Evolutionary conservation across 2,329 filamentous ascomycete species (phyloP).

Genomic region (Cadophora sp.): DNA sequence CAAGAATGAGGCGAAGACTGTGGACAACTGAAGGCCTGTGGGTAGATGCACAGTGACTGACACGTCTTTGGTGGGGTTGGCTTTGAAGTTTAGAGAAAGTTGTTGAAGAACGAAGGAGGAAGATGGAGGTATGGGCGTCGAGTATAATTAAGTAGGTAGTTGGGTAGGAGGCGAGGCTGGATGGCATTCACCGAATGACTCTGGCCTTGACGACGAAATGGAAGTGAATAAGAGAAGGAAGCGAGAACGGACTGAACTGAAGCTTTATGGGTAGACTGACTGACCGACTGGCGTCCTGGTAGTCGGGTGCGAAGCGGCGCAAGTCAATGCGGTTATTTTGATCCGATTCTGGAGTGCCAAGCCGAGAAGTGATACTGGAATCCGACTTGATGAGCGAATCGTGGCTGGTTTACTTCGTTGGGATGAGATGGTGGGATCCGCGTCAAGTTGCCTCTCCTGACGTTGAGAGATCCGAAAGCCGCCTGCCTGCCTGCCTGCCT

Average conservation of each 20-base stretch:
- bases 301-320: neutral
- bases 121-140: neutral
- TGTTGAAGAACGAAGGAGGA: neutral
- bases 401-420: neutral
- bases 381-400: neutral
- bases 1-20: neutral
- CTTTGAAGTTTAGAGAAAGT: neutral
- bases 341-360: neutral
- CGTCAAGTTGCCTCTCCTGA: conserved; percentile 1
- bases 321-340: neutral
- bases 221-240: neutral
- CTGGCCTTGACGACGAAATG: neutral
- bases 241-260: neutral
- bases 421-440: neutral
- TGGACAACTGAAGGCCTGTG: neutral
- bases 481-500: neutral
- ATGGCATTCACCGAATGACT: neutral
- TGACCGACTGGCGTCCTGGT: too few relatives aligned
- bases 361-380: neutral
- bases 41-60: too few relatives aligned
- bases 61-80: too few relatives aligned
- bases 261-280: neutral
- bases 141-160: neutral
- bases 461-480: neutral
- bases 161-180: neutral